These are phyloP conservation scores for Calonectria naviculata DNA, from an alignment of 2,329 filamentous ascomycete genomes.

Conservation along the genomic window DNA sequence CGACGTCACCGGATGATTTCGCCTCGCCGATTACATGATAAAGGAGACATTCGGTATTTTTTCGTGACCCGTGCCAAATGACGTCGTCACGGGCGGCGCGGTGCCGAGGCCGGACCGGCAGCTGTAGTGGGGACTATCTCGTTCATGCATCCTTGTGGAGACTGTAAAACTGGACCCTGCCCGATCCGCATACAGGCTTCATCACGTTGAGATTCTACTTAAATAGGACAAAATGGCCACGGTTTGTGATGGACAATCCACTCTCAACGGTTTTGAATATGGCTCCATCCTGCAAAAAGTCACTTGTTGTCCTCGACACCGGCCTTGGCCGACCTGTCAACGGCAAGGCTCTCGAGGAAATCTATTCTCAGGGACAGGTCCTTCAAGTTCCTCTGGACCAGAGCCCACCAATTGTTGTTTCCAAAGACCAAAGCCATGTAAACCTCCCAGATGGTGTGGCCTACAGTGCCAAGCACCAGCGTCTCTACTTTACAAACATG, in stretches of 20 bases:
- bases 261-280: not conserved
- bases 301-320: not conserved
- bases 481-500: constrained; percentile 46
- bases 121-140: not conserved
- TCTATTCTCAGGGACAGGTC: not conserved
- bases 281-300: not conserved
- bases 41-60: not conserved
- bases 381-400: not conserved
- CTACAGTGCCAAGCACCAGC: not conserved
- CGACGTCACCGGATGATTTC: not conserved
- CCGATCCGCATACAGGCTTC: not conserved
- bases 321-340: not conserved
- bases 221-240: not conserved
- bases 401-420: not conserved
- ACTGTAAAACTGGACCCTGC: not conserved
- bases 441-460: not conserved
- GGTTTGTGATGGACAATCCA: not conserved
- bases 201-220: constrained; percentile 1
- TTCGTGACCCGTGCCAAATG: not conserved
- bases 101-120: not conserved
- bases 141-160: constrained; percentile 1
- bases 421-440: not conserved
- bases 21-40: not conserved
- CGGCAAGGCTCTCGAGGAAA: not conserved
- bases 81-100: not conserved